Evolutionary conservation across 1,139 yeast species (phyloP), one percentile per base, ranked within the genome.

Genomic region (Yamadazyma diospyri): DNA sequence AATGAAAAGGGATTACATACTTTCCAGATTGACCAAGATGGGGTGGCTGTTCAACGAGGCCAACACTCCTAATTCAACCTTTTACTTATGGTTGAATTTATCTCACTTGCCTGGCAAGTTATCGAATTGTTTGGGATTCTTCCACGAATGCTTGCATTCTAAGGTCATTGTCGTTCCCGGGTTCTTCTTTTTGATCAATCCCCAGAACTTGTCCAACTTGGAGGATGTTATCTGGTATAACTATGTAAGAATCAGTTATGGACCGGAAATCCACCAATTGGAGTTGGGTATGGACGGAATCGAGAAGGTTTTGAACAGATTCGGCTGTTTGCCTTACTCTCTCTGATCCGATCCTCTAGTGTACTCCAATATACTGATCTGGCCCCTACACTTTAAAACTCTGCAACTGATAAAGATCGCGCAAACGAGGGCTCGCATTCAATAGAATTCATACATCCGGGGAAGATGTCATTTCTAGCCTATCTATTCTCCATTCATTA

Each of bases 251-350:
- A 59, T 78, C 36, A 75, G 81, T 43, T 78, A 78, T 47, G 85
- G 85, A 2, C 84, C 85, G 3, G 82, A 77, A 41, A 45, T 76
- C 43, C 68, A 64, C 23, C 69, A 69, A 28, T 60, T 78, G 47
- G 76, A 61, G 34, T 59, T 61, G 45, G 84, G 84, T n/a, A 73
- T 78, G 82, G 82, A 78, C 46, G 81, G 81, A 10, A 76, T 78
- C 34, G 81, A 77, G 48, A 54, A 70, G n/a, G 76, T 78, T 19
- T 64, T 78, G 39, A 51, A 59, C 21, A 61, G 76, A 37, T 72
- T 69, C 44, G 60, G 61, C 14, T 64, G 70, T 39, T 59, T 66
- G 36, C 71, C 72, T 9, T 63, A 64, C 21, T 13, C 5, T 5
- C 25, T 12, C n/a, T n/a, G n/a, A n/a, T n/a, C n/a, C n/a, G n/a